Conservation (phyloP, 2,329 filamentous ascomycete species). For the Colletotrichum tropicale region DNA sequence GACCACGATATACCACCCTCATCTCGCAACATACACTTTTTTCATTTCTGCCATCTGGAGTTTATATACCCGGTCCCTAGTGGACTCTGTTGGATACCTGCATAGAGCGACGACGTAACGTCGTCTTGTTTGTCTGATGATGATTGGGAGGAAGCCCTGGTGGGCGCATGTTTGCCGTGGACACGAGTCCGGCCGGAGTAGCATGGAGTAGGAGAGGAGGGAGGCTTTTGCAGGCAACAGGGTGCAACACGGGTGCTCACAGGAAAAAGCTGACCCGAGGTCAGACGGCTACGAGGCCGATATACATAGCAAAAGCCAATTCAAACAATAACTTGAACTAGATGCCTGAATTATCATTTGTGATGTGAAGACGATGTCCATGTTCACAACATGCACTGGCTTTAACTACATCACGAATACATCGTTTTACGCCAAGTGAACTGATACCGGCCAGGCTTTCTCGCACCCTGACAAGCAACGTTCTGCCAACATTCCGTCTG, state of each 20-base stretch:
- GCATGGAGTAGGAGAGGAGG: neutral
- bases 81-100: conserved; percentile 21
- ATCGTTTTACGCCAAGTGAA: neutral
- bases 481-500: neutral
- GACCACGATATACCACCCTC: conserved; percentile 15
- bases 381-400: no score
- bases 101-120: conserved; percentile 1
- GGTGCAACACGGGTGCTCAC: neutral
- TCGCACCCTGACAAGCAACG: neutral
- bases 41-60: conserved; percentile 13
- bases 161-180: neutral
- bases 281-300: neutral
- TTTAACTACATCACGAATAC: no score
- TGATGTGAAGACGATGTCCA: no score
- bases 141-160: neutral
- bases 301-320: conserved; percentile 3
- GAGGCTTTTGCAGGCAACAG: conserved; percentile 2
- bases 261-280: neutral
- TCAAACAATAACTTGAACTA: neutral
- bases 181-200: neutral
- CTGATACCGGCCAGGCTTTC: neutral
- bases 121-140: neutral
- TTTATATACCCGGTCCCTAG: conserved; percentile 22
- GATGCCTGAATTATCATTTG: neutral
- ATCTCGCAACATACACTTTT: conserved; percentile 6